Evolutionary conservation across 331 rosid genomes (phyloP).

Genomic region (Malus hybrid): DNA sequence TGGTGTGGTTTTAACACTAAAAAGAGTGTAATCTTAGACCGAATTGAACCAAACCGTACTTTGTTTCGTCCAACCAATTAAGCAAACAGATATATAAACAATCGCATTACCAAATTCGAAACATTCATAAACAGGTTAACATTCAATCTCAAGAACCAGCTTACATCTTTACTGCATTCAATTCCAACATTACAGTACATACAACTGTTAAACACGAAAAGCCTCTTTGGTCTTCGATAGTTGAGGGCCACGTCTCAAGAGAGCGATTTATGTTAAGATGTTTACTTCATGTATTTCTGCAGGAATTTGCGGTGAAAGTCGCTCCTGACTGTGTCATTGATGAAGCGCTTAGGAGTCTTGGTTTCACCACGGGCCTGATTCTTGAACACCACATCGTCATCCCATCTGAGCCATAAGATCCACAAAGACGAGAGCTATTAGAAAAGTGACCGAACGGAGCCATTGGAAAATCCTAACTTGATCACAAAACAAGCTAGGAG

Average conservation of each 20-base stretch:
- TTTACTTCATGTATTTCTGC: conserved; percentile 85
- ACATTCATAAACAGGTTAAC: not conserved
- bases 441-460: not conserved
- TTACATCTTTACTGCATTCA: not conserved
- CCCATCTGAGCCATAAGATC: conserved; percentile 50
- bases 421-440: not conserved
- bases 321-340: conserved; percentile 84
- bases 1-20: too few species aligned
- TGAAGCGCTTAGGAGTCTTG: conserved; percentile 81
- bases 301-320: conserved; percentile 92
- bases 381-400: conserved; percentile 89
- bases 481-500: not conserved
- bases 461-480: not conserved
- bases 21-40: too few species aligned
- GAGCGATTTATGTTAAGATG: not conserved
- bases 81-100: not conserved
- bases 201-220: not conserved
- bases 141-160: not conserved
- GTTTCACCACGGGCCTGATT: conserved; percentile 92
- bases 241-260: not conserved
- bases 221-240: not conserved
- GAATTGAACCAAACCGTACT: too few species aligned
- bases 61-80: not conserved
- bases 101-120: not conserved
- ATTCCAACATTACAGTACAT: not conserved